Conservation (phyloP, 1,284 basidiomycete species). For the Pisolithus thermaeus region DNA sequence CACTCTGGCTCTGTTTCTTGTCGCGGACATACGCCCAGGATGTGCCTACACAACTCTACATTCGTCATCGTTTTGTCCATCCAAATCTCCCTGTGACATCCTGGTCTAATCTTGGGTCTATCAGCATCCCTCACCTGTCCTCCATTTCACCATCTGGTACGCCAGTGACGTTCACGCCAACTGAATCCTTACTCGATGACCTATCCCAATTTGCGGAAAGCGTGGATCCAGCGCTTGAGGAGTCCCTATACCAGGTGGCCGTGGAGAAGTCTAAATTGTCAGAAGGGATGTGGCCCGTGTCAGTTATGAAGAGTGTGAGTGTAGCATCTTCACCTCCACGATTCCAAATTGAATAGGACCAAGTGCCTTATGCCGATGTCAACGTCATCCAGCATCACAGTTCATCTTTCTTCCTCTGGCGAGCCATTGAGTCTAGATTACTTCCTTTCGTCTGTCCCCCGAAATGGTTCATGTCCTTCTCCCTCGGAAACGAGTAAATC, state of each 20-base stretch:
- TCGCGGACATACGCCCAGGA: constrained; percentile 3
- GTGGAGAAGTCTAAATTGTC: constrained; percentile 49
- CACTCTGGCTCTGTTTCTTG: constrained; percentile 3
- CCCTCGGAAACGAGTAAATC: constrained; percentile 13
- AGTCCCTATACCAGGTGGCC: constrained; percentile 69
- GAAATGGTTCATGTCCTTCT: constrained; percentile 57
- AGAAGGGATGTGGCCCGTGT: constrained; percentile 53
- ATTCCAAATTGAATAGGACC: constrained; percentile 8
- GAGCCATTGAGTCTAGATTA: constrained; percentile 62
- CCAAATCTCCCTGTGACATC: constrained; percentile 30
- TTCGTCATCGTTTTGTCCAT: constrained; percentile 37
- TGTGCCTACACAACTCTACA: constrained; percentile 15
- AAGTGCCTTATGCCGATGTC: constrained; percentile 58
- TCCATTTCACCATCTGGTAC: constrained; percentile 21
- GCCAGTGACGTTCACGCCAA: constrained; percentile 26
- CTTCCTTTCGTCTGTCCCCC: constrained; percentile 59
- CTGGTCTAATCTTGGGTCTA: constrained; percentile 30
- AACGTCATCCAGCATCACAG: constrained; percentile 48
- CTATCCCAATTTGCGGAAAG: constrained; percentile 37
- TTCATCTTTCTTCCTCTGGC: constrained; percentile 47
- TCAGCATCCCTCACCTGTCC: constrained; percentile 26
- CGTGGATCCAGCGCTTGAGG: constrained; percentile 32
- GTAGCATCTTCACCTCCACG: constrained; percentile 7
- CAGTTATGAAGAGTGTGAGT: constrained; percentile 69
- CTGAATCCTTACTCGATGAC: constrained; percentile 39